A percentile compares a stretch with the other conserved stretches of the same genome.
phyloP scores from a whole-genome alignment of 768 basidiomycete genomes.

The Inosperma sp. region DNA sequence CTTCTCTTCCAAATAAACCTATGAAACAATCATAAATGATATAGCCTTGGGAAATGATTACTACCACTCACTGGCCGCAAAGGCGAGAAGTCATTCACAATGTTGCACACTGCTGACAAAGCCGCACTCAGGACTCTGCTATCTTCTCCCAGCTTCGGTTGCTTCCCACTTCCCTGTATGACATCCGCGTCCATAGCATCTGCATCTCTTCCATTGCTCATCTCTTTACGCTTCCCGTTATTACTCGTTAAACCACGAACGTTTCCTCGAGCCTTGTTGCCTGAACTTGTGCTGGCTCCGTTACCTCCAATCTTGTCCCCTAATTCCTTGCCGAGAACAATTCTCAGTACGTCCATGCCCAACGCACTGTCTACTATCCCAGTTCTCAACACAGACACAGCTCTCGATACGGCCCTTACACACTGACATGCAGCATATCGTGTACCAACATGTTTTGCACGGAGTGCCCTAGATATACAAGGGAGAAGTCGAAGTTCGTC shows the following conservation, averaged over 20 bases:
- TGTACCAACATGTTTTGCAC: constrained; percentile 62
- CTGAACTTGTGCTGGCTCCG: not conserved
- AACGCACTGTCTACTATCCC: constrained; percentile 80
- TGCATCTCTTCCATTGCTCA: constrained; percentile 22
- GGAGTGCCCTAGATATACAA: constrained; percentile 20
- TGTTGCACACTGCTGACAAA: constrained; percentile 74
- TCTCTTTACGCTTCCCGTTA: constrained; percentile 15
- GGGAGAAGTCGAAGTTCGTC: constrained; percentile 49
- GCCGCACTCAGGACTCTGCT: constrained; percentile 67
- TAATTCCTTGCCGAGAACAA: constrained; percentile 32
- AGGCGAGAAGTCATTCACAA: constrained; percentile 84
- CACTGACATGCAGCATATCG: constrained; percentile 87
- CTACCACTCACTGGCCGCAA: constrained; percentile 53
- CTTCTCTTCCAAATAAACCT: constrained; percentile 67
- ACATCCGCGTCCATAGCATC: constrained; percentile 14
- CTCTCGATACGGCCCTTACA: constrained; percentile 72
- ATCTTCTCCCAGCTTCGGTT: constrained; percentile 47
- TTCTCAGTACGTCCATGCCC: constrained; percentile 62
- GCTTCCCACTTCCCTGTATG: not conserved
- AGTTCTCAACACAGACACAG: constrained; percentile 76
- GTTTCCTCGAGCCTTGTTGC: constrained; percentile 6
- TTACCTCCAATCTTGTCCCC: constrained; percentile 18
- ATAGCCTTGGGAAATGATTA: not conserved
- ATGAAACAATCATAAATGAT: not conserved
- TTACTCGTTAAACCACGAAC: constrained; percentile 3